Evolutionary conservation across 2,329 filamentous ascomycete species (phyloP).

Genomic region (Stagonosporopsis vannaccii): DNA sequence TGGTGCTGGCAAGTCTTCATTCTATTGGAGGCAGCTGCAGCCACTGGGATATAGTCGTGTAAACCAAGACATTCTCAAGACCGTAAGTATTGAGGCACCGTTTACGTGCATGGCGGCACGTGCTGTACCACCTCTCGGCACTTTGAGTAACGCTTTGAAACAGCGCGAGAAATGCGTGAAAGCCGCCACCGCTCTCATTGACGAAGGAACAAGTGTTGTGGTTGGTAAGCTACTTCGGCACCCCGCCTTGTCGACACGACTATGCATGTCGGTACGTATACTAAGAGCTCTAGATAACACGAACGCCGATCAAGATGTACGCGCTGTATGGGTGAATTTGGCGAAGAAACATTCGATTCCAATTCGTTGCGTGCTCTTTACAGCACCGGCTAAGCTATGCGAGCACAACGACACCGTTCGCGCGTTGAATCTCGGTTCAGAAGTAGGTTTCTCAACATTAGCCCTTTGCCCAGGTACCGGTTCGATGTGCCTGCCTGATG

Average conservation of each 20-base stretch:
- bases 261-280: slow-evolving; percentile 15
- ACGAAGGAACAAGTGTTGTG: slow-evolving; percentile 72
- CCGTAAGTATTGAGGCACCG: slow-evolving; percentile 53
- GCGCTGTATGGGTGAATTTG: slow-evolving; percentile 79
- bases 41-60: slow-evolving; percentile 82
- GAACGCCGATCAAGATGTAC: slow-evolving; percentile 82
- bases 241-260: slow-evolving; percentile 23
- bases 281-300: slow-evolving; percentile 76
- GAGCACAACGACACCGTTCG: slow-evolving; percentile 90
- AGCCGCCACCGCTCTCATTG: slow-evolving; percentile 70
- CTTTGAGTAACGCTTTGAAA: slow-evolving; percentile 45
- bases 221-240: slow-evolving; percentile 68
- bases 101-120: slow-evolving; percentile 25
- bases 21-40: slow-evolving; percentile 80
- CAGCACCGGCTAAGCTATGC: slow-evolving; percentile 70
- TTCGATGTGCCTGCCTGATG: slow-evolving; percentile 11
- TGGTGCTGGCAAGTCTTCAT: slow-evolving; percentile 89
- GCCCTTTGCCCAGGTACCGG: slow-evolving; percentile 13
- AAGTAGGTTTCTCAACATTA: slow-evolving; percentile 42
- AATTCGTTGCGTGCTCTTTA: slow-evolving; percentile 87
- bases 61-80: slow-evolving; percentile 90
- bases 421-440: slow-evolving; percentile 60
- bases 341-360: slow-evolving; percentile 74
- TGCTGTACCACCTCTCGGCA: slow-evolving; percentile 33
- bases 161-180: slow-evolving; percentile 73